phyloP scores from a whole-genome alignment of 257 asterid genomes.

The Scutellaria galericulata region DNA sequence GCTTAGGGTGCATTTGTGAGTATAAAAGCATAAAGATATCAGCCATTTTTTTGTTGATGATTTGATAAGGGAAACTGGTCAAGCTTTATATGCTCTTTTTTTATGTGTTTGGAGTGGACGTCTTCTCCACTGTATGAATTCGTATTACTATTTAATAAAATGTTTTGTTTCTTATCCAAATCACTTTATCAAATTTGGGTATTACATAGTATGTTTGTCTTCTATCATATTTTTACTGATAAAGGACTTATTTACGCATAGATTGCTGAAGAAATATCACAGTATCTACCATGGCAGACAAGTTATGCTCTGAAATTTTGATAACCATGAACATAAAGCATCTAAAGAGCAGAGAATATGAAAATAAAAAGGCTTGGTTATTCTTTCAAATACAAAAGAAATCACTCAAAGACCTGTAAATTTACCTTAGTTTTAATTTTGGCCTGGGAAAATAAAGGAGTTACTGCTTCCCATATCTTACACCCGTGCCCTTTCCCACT shows the following conservation, averaged over 20 bases:
- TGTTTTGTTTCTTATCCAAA: too few species aligned
- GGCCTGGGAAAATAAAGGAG: conserved; percentile 87
- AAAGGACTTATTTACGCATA: neutral
- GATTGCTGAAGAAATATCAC: conserved; percentile 3
- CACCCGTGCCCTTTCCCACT: conserved; percentile 93
- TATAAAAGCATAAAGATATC: neutral
- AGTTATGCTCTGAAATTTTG: conserved; percentile 3
- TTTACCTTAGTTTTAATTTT: conserved; percentile 83
- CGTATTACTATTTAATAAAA: too few species aligned
- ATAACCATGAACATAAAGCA: conserved; percentile 2
- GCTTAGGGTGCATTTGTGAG: too few species aligned
- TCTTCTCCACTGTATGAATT: too few species aligned
- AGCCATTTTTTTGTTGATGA: neutral
- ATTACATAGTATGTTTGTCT: neutral
- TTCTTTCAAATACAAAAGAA: conserved; percentile 12
- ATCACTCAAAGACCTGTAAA: conserved; percentile 16
- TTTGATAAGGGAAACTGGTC: too few species aligned
- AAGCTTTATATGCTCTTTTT: too few species aligned
- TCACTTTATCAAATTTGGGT: neutral
- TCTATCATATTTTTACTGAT: neutral
- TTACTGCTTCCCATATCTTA: conserved; percentile 81
- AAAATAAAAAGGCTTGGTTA: neutral
- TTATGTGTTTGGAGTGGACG: too few species aligned
- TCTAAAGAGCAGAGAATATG: neutral
- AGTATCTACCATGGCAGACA: conserved; percentile 19